Percentiles rank a stretch among this genome's conserved stretches.
Evolutionary conservation across 371 early-diverging fungal species (phyloP).

Genomic region (Batkoa obscura): DNA sequence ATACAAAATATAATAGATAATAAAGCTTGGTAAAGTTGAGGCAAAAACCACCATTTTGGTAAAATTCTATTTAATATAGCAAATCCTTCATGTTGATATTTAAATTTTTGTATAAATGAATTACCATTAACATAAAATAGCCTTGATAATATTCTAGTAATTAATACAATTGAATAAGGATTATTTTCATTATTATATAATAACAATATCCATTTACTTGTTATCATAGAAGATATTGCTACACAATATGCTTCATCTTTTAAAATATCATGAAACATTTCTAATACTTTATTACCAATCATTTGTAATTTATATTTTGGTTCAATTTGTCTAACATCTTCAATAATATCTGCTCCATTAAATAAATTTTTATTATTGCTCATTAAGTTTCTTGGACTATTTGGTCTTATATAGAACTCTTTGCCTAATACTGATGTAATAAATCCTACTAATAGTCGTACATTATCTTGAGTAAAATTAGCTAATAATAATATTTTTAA

Average conservation of each 20-base stretch:
- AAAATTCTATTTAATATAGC: conserved; percentile 27
- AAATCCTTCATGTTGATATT: conserved; percentile 34
- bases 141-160: conserved; percentile 31
- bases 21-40: conserved; percentile 34
- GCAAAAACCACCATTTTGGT: conserved; percentile 34
- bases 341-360: conserved; percentile 11
- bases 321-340: conserved; percentile 17
- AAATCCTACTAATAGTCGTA: conserved; percentile 41
- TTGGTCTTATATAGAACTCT: conserved; percentile 13
- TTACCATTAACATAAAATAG: conserved; percentile 29
- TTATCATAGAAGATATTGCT: conserved; percentile 36
- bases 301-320: conserved; percentile 18
- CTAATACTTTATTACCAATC: conserved; percentile 47
- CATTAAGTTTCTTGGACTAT: not conserved
- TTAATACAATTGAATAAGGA: conserved; percentile 32
- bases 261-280: conserved; percentile 47
- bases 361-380: not conserved
- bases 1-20: conserved; percentile 33
- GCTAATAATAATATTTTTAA: conserved; percentile 31
- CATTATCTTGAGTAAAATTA: conserved; percentile 40
- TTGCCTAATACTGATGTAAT: conserved; percentile 42
- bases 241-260: conserved; percentile 22
- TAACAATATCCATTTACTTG: conserved; percentile 49
- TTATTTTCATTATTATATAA: conserved; percentile 35
- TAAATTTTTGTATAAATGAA: conserved; percentile 29